A percentile compares a stretch with the other conserved stretches of the same genome.
Conservation (phyloP, 345 rosid species). For the Chamaenerion angustifolium region DNA sequence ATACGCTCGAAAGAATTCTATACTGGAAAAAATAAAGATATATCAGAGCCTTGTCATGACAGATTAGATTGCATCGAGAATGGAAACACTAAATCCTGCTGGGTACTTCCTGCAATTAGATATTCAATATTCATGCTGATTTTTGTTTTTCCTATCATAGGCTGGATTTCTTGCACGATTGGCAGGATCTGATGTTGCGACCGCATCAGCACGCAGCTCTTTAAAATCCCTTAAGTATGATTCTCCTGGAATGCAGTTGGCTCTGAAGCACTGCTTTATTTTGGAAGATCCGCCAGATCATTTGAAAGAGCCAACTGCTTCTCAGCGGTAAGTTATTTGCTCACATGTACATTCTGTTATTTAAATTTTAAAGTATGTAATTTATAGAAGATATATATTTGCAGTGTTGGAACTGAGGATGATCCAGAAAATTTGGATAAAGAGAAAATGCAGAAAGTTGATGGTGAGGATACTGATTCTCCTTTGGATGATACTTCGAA, state of each 20-base stretch:
- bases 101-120: no score
- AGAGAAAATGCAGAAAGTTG: constrained; percentile 17
- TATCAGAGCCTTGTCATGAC: no score
- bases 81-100: no score
- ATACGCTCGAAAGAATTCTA: no score
- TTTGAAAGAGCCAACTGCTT: constrained; percentile 30
- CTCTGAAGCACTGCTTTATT: constrained; percentile 71
- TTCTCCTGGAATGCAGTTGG: constrained; percentile 57
- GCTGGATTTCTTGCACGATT: constrained; percentile 59
- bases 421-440: constrained; percentile 22
- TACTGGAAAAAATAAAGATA: no score
- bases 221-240: constrained; percentile 43
- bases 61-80: no score
- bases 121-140: not conserved
- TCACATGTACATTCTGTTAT: constrained; percentile 4
- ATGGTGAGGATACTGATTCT: constrained; percentile 20
- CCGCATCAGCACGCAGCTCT: constrained; percentile 59
- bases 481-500: constrained; percentile 19
- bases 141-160: constrained; percentile 26
- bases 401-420: constrained; percentile 30
- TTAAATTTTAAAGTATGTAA: constrained; percentile 17
- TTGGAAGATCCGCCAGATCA: constrained; percentile 82
- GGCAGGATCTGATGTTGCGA: constrained; percentile 53
- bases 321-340: constrained; percentile 41
- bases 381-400: constrained; percentile 16